Evolutionary conservation across 805 yeast species (phyloP).

Genomic region (Candida yuanshanica): DNA sequence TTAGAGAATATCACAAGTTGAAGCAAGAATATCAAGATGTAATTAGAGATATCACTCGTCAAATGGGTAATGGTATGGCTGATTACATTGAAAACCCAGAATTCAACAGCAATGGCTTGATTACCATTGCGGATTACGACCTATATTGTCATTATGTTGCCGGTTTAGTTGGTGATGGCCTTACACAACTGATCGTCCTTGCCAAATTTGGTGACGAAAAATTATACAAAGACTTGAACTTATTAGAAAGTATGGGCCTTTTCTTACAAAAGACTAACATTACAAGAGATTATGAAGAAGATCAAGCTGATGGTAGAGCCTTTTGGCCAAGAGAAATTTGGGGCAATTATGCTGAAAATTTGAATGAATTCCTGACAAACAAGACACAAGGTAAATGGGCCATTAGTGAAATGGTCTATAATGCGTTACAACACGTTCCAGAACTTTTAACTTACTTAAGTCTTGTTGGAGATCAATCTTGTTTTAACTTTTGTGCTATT

Average conservation of each 20-base stretch:
- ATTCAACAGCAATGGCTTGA: slow-evolving; percentile 74
- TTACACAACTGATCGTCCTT: slow-evolving; percentile 72
- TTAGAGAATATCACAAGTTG: slow-evolving; percentile 67
- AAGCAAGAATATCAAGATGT: slow-evolving; percentile 73
- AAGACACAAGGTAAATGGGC: slow-evolving; percentile 60
- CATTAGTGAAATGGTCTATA: slow-evolving; percentile 72
- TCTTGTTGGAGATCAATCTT: slow-evolving; percentile 70
- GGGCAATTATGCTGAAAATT: slow-evolving; percentile 66
- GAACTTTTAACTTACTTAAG: slow-evolving; percentile 75
- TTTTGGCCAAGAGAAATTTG: slow-evolving; percentile 97
- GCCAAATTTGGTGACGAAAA: slow-evolving; percentile 63
- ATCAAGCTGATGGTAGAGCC: slow-evolving; percentile 82
- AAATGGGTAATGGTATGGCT: slow-evolving; percentile 99
- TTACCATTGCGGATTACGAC: slow-evolving; percentile 76
- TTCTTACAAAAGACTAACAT: slow-evolving; percentile 95
- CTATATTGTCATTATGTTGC: slow-evolving; percentile 96
- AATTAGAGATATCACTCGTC: slow-evolving; percentile 65
- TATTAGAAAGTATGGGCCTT: slow-evolving; percentile 86
- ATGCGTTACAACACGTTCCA: slow-evolving; percentile 71
- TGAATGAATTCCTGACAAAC: slow-evolving; percentile 52
- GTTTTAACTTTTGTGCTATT: slow-evolving; percentile 90
- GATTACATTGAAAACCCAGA: slow-evolving; percentile 75
- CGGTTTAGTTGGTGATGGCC: slow-evolving; percentile 95
- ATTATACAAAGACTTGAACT: slow-evolving; percentile 46
- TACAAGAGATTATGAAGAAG: slow-evolving; percentile 92